These are phyloP conservation scores for Phaseolus coccineus DNA, from an alignment of 331 rosid species.

Conservation along the genomic window DNA sequence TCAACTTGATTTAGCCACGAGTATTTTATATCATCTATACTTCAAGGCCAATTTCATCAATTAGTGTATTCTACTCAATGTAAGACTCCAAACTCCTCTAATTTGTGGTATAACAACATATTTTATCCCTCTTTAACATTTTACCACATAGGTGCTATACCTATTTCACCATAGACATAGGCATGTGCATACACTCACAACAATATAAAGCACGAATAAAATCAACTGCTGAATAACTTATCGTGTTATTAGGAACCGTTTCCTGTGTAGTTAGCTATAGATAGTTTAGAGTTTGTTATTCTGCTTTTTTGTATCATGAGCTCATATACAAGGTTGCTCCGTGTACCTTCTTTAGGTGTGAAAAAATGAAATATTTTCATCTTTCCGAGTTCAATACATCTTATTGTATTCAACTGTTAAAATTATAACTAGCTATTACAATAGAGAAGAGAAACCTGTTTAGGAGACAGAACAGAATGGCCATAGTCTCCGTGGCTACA, in stretches of 20 bases:
- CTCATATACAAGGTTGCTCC: no score
- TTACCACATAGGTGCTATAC: background rate
- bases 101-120: background rate
- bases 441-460: constrained; percentile 64
- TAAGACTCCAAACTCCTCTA: background rate
- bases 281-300: no score
- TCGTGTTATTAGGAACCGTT: no score
- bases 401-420: background rate
- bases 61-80: no score
- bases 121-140: background rate
- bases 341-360: no score
- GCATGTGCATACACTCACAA: background rate
- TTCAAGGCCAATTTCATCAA: no score
- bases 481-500: constrained; percentile 80
- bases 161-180: background rate
- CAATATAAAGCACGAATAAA: background rate
- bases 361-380: no score
- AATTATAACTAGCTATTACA: background rate
- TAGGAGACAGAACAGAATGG: constrained; percentile 62
- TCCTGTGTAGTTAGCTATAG: no score
- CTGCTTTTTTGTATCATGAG: no score
- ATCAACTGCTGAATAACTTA: background rate
- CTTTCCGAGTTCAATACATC: no score
- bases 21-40: no score
- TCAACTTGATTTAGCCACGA: no score